Evolutionary conservation across 768 basidiomycete species (phyloP).

Genomic region (Kwoniella bestiolae): DNA sequence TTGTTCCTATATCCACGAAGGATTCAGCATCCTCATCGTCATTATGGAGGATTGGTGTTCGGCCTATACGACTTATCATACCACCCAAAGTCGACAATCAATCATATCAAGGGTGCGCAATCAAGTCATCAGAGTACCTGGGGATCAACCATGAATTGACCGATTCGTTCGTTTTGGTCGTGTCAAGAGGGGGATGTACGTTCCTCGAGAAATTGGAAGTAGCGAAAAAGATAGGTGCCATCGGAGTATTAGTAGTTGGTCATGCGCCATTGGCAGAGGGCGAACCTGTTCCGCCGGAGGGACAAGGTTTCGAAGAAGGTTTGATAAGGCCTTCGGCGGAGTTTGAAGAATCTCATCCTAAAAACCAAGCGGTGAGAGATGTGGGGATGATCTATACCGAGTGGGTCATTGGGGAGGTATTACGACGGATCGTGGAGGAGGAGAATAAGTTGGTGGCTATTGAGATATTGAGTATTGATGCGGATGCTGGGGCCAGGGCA

Average conservation of each 20-base stretch:
- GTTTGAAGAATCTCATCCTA: slow-evolving; percentile 27
- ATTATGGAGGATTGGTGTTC: slow-evolving; percentile 21
- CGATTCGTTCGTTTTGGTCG: slow-evolving; percentile 60
- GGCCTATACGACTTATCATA: slow-evolving; percentile 9
- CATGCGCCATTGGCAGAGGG: slow-evolving; percentile 7
- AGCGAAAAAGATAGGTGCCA: slow-evolving; percentile 72
- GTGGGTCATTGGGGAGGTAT: slow-evolving; percentile 29
- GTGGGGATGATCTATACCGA: slow-evolving; percentile 47
- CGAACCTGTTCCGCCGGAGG: not conserved
- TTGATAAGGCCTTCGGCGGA: slow-evolving; percentile 48
- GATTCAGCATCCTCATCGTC: slow-evolving; percentile 15
- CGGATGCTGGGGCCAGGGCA: not conserved
- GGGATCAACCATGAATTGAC: not conserved
- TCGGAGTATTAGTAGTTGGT: slow-evolving; percentile 73
- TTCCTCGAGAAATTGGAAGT: slow-evolving; percentile 80
- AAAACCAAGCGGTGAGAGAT: slow-evolving; percentile 16
- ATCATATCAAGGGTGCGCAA: slow-evolving; percentile 15
- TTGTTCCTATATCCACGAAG: slow-evolving; percentile 8
- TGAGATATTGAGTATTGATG: slow-evolving; percentile 30
- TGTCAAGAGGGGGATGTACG: slow-evolving; percentile 79
- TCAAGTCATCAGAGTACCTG: not conserved
- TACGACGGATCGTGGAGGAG: slow-evolving; percentile 15
- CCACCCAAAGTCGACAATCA: not conserved
- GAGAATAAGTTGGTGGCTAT: slow-evolving; percentile 15
- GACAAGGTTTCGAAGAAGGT: slow-evolving; percentile 20